Evolutionary conservation across 108 stramenopile genomes (phyloP), one percentile per base, ranked within the genome.

Genomic region (Discostella stelligeroides): DNA sequence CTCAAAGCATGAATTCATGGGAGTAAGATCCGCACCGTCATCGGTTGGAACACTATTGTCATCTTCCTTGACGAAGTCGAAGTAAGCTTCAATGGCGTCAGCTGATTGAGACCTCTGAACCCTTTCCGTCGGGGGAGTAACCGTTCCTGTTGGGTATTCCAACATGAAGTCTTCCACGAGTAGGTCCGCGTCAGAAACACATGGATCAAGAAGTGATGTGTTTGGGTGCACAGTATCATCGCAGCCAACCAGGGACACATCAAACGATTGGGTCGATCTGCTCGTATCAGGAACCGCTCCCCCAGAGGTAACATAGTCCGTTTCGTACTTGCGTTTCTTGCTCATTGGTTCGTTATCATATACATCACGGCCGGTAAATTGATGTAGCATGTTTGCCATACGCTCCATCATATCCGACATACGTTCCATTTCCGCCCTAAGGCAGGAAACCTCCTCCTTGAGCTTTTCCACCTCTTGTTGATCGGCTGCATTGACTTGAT

Each of bases 391-490:
- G 45, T 66, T 25, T 38, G 64, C 20, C 74, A 89, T 40, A 11
- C 41, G 79, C 17, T 76, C 56, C 0, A 89, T 83, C 2, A 87
- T 24, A 24, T 73, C 27, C 41, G 85, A 59, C 29, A 90, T 57
- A 42, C 70, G 55, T 2, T 56, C 74, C 70, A 93, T 62, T 38
- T 90, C 81, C 43, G 39, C 66, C 20, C 73, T 79, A 8, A 94
- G 61, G 13, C 53, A 63, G 11, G 70, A 57, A 21, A 94, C 86
- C 72, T 94, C 92, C 28, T 75, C 38, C 54, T 84, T 86, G 56
- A 94, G 82, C 21, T 63, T 65, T 45, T 94, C 90, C 7, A 90
- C 87, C 58, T 94, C 92, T 40, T 82, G 75, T 60, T 88, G 84
- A 47, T 88, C 87, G 0, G 90, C 86, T 14, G 77, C 74, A 54